These are phyloP conservation scores for Pistacia atlantica DNA, from an alignment of 345 rosid genomes.

Conservation along the genomic window DNA sequence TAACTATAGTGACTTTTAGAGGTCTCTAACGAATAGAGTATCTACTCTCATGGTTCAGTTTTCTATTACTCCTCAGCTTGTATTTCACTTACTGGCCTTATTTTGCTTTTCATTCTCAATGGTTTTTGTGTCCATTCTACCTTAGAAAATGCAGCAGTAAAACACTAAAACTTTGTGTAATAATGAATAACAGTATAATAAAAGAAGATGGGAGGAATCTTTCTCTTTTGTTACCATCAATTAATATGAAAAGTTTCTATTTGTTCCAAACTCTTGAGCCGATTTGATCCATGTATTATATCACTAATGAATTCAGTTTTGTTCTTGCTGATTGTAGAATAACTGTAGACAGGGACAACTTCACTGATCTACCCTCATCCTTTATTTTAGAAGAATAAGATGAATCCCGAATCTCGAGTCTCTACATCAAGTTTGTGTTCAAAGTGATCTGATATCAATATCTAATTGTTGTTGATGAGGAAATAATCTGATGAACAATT, in stretches of 20 bases:
- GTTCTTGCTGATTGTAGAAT: neutral
- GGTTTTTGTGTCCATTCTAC: neutral
- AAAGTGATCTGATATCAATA: too few relatives aligned
- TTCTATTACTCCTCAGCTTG: neutral
- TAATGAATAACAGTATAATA: neutral
- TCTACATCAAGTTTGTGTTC: too few relatives aligned
- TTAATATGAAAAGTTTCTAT: neutral
- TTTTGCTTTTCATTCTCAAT: neutral
- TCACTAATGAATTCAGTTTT: neutral
- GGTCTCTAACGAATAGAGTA: neutral
- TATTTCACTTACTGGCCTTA: neutral
- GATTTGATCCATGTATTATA: neutral
- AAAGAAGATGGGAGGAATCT: neutral
- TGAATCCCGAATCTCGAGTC: too few relatives aligned
- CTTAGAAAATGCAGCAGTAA: neutral
- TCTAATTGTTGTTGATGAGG: too few relatives aligned
- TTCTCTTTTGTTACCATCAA: neutral
- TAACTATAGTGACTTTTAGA: constrained; percentile 27
- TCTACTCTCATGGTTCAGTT: neutral
- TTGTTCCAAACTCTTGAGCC: neutral
- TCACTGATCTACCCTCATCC: too few relatives aligned
- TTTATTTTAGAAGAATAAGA: too few relatives aligned
- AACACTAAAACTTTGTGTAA: neutral
- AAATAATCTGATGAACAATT: too few relatives aligned
- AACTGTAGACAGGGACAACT: too few relatives aligned